A percentile compares a stretch with the other conserved stretches of the same genome.
Conservation (phyloP, 495 filamentous ascomycete species). For the Ascobolus immersus region DNA sequence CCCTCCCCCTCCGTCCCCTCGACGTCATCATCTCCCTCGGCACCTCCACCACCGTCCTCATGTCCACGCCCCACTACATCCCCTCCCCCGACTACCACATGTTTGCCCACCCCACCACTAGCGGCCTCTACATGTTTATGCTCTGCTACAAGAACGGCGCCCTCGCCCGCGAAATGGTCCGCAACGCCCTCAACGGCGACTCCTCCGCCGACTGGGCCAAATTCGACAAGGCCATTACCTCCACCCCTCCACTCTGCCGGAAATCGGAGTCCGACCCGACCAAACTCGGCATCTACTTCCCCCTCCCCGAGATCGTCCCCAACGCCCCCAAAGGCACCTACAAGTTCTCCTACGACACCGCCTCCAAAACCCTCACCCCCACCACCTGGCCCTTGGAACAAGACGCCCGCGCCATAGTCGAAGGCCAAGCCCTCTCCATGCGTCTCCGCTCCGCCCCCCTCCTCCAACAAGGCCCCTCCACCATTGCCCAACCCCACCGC, state of each 20-base stretch:
- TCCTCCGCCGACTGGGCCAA: slow-evolving; percentile 34
- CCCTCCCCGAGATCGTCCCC: slow-evolving; percentile 82
- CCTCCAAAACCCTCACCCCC: slow-evolving; percentile 6
- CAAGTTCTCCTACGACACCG: slow-evolving; percentile 41
- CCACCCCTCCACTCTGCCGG: slow-evolving; percentile 41
- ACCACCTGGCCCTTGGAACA: slow-evolving; percentile 27
- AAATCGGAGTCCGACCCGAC: slow-evolving; percentile 27
- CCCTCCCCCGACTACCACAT: slow-evolving; percentile 71
- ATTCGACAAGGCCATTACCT: slow-evolving; percentile 46
- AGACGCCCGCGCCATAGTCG: slow-evolving; percentile 73
- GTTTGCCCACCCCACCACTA: slow-evolving; percentile 67
- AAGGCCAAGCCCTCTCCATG: slow-evolving; percentile 75
- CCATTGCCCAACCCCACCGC: slow-evolving; percentile 47
- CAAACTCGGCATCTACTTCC: slow-evolving; percentile 79
- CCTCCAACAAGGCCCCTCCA: slow-evolving; percentile 32
- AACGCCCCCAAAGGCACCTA: slow-evolving; percentile 63
- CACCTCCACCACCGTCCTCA: slow-evolving; percentile 88
- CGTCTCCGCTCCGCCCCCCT: slow-evolving; percentile 58
- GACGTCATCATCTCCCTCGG: slow-evolving; percentile 88
- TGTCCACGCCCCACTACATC: slow-evolving; percentile 74
- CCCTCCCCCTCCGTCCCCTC: slow-evolving; percentile 55
- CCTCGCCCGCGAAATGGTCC: slow-evolving; percentile 66
- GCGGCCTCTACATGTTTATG: slow-evolving; percentile 90
- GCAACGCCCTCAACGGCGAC: slow-evolving; percentile 35
- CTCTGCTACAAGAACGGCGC: slow-evolving; percentile 98